Percentiles rank a stretch among this genome's conserved stretches.
Conservation (phyloP, 345 rosid genomes). For the Aquilaria malaccensis region DNA sequence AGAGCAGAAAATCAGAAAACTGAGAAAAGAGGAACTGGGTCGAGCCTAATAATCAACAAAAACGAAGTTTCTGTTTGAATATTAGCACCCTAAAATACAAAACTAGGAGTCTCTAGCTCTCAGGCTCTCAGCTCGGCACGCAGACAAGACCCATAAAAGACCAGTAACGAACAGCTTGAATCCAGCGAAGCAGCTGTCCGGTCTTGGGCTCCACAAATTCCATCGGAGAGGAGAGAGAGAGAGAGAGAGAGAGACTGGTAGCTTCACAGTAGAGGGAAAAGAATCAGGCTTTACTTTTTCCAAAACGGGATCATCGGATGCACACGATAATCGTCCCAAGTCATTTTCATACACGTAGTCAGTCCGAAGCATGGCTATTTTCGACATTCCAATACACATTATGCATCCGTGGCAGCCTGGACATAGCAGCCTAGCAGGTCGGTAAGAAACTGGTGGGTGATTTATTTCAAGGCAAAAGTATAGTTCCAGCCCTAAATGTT, state of each 20-base stretch:
- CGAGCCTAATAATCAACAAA: background rate
- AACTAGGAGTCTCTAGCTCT: background rate
- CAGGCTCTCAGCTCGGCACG: constrained; percentile 7
- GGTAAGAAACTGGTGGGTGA: too few relatives aligned
- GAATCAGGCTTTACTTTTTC: background rate
- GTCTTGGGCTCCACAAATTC: constrained; percentile 64
- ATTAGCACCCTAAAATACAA: constrained; percentile 8
- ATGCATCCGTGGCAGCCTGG: too few relatives aligned
- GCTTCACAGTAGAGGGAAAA: background rate
- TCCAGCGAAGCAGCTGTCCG: constrained; percentile 63
- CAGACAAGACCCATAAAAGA: constrained; percentile 52
- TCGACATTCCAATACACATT: too few relatives aligned
- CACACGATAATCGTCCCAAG: too few relatives aligned
- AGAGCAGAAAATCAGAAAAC: constrained; percentile 4
- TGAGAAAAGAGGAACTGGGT: constrained; percentile 5
- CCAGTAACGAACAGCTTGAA: constrained; percentile 56
- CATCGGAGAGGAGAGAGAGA: constrained; percentile 10
- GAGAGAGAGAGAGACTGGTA: background rate
- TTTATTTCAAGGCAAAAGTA: too few relatives aligned
- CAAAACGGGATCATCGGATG: background rate
- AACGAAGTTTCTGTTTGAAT: constrained; percentile 7
- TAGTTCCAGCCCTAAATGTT: too few relatives aligned
- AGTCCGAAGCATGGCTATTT: too few relatives aligned
- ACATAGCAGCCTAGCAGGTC: too few relatives aligned
- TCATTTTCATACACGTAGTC: too few relatives aligned